A percentile compares a stretch with the other conserved stretches of the same genome.
phyloP scores from a whole-genome alignment of 2,329 filamentous ascomycete genomes.

The Aspergillus sp. region DNA sequence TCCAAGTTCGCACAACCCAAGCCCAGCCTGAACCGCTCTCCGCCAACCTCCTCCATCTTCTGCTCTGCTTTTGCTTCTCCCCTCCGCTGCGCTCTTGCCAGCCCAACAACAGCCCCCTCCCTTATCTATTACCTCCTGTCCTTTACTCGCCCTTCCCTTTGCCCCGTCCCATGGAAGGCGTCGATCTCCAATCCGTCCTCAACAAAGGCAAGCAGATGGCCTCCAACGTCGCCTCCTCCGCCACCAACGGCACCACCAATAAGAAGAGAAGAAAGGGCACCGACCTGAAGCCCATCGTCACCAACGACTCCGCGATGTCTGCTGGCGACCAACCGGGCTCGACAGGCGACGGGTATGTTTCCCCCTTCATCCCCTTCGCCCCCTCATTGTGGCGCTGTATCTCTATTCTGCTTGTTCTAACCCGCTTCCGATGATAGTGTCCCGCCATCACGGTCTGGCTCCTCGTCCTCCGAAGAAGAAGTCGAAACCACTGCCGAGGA shows the following conservation, averaged over 20 bases:
- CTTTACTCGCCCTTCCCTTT: slow-evolving; percentile 12
- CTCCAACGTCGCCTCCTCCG: slow-evolving; percentile 41
- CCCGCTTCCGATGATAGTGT: slow-evolving; percentile 44
- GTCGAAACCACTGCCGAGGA: slow-evolving; percentile 93
- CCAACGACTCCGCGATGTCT: slow-evolving; percentile 55
- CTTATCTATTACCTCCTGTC: neutral
- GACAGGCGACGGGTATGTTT: slow-evolving; percentile 46
- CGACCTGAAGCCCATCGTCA: slow-evolving; percentile 66
- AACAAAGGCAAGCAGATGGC: slow-evolving; percentile 67
- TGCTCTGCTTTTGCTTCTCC: too few species aligned
- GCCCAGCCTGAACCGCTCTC: neutral
- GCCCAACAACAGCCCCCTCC: slow-evolving; percentile 9
- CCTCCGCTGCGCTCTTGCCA: slow-evolving; percentile 1
- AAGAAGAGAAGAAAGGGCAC: slow-evolving; percentile 68
- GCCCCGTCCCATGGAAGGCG: slow-evolving; percentile 58
- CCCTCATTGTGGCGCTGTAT: too few species aligned
- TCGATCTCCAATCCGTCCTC: slow-evolving; percentile 63
- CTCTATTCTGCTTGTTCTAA: neutral
- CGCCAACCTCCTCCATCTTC: slow-evolving; percentile 8
- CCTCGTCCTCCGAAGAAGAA: slow-evolving; percentile 77
- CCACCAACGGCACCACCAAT: slow-evolving; percentile 56
- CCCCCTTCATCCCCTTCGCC: slow-evolving; percentile 1
- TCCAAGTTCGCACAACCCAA: slow-evolving; percentile 11
- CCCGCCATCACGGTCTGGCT: slow-evolving; percentile 71
- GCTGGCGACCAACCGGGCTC: slow-evolving; percentile 40